Evolutionary conservation across 148 eudicot genomes (phyloP).

Genomic region (Fagopyrum homotropicum): DNA sequence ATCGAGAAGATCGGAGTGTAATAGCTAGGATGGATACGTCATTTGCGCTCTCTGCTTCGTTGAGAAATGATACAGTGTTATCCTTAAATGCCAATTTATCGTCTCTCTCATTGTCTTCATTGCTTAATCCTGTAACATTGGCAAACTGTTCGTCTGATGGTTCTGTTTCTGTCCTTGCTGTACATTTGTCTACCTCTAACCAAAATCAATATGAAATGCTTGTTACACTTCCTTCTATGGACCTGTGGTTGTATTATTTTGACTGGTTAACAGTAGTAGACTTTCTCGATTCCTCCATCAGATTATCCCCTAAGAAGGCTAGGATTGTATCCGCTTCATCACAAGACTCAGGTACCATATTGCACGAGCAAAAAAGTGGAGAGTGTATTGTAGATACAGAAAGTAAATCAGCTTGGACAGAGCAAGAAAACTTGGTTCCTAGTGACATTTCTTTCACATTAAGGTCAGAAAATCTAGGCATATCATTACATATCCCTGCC

Average conservation of each 20-base stretch:
- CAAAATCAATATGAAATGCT: constrained; percentile 31
- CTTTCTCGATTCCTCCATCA: constrained; percentile 28
- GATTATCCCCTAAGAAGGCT: constrained; percentile 14
- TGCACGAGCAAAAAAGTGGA: constrained; percentile 14
- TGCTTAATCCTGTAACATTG: constrained; percentile 34
- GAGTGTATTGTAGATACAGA: constrained; percentile 19
- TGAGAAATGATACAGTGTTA: constrained; percentile 34
- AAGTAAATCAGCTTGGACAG: constrained; percentile 17
- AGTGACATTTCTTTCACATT: constrained; percentile 23
- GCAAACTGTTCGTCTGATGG: constrained; percentile 40
- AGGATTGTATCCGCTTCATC: constrained; percentile 18
- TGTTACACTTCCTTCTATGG: constrained; percentile 52
- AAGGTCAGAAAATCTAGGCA: constrained; percentile 44
- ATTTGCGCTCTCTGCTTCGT: constrained; percentile 44
- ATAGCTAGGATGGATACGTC: constrained; percentile 52
- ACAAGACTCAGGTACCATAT: constrained; percentile 17
- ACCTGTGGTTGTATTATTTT: constrained; percentile 60
- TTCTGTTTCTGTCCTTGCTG: constrained; percentile 44
- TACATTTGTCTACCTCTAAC: constrained; percentile 31
- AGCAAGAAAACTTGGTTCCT: constrained; percentile 24
- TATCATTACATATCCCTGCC: constrained; percentile 57
- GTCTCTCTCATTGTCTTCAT: constrained; percentile 45
- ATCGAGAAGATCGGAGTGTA: constrained; percentile 23
- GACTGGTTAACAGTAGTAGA: constrained; percentile 63
- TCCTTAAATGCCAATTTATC: constrained; percentile 39